Conservation (phyloP, 371 early-diverging fungal species). For the Enterospora canceri region DNA sequence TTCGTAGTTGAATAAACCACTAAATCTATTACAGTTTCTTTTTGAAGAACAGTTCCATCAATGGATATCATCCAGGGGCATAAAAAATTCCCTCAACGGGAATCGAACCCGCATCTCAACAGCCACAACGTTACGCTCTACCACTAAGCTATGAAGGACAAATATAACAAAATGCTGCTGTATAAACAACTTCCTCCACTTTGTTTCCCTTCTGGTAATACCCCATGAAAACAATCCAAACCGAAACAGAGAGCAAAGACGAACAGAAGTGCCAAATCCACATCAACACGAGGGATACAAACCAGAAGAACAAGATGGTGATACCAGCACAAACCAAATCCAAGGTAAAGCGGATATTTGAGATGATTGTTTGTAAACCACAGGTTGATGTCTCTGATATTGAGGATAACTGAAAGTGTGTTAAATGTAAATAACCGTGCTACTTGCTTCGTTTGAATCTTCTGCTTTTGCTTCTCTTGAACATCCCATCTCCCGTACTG, state of each 20-base stretch:
- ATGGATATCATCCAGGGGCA: background rate
- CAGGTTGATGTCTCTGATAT: background rate
- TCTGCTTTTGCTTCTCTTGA: conserved; percentile 29
- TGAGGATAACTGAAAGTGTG: too few relatives aligned
- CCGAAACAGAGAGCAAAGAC: too few relatives aligned
- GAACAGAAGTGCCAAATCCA: too few relatives aligned
- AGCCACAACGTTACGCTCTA: conserved; percentile 7
- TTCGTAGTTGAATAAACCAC: conserved; percentile 5
- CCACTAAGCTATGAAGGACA: conserved; percentile 9
- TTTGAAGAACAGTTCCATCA: background rate
- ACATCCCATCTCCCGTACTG: conserved; percentile 25
- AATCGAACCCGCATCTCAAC: conserved; percentile 7
- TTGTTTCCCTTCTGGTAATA: too few relatives aligned
- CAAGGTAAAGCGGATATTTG: background rate
- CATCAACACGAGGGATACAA: too few relatives aligned
- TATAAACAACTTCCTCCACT: too few relatives aligned
- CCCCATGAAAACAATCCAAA: too few relatives aligned
- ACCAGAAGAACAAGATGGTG: background rate
- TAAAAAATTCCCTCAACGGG: conserved; percentile 1
- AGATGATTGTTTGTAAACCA: background rate
- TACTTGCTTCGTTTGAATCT: conserved; percentile 16
- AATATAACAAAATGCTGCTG: background rate
- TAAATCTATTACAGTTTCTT: conserved; percentile 15
- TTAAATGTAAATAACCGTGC: background rate
- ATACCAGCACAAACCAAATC: background rate